These are phyloP conservation scores for Lyophyllum decastes DNA, from an alignment of 768 basidiomycete genomes.

Conservation along the genomic window DNA sequence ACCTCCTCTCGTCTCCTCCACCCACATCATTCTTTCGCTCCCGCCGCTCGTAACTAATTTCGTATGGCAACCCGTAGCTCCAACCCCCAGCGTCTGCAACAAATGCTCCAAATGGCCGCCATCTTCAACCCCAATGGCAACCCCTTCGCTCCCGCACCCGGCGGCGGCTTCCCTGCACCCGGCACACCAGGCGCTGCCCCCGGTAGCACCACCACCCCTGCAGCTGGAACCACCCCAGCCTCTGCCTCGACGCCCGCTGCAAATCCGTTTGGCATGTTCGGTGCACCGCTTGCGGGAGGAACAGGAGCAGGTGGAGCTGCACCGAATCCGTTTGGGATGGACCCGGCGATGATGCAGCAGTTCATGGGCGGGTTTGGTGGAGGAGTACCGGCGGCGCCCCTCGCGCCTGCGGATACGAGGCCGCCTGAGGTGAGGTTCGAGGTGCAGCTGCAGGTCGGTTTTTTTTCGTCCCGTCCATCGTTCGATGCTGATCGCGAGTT, in stretches of 20 bases:
- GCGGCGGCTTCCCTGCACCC: conserved; percentile 56
- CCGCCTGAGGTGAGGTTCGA: conserved; percentile 93
- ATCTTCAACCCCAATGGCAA: conserved; percentile 45
- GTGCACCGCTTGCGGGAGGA: conserved; percentile 23
- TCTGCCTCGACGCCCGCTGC: conserved; percentile 25
- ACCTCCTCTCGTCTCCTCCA: too few relatives aligned
- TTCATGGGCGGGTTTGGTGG: conserved; percentile 30
- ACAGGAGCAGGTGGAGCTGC: conserved; percentile 23
- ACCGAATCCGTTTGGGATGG: conserved; percentile 35
- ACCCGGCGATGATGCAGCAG: conserved; percentile 49
- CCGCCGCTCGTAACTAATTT: background rate
- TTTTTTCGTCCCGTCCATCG: background rate
- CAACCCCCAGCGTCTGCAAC: conserved; percentile 75
- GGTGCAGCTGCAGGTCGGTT: conserved; percentile 72
- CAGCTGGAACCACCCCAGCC: conserved; percentile 23
- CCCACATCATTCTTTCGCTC: background rate
- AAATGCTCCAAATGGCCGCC: conserved; percentile 75
- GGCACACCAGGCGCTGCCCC: conserved; percentile 48
- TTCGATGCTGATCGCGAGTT: background rate
- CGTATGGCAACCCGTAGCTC: conserved; percentile 47
- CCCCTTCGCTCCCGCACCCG: conserved; percentile 1
- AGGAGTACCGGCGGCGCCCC: too few relatives aligned
- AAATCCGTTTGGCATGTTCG: conserved; percentile 17
- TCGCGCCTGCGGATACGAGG: conserved; percentile 67
- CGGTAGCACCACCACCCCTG: conserved; percentile 19